Percentiles rank a stretch among this genome's conserved stretches.
Conservation (phyloP, 2,329 filamentous ascomycete species). For the Ophiocordyceps robertsii region DNA sequence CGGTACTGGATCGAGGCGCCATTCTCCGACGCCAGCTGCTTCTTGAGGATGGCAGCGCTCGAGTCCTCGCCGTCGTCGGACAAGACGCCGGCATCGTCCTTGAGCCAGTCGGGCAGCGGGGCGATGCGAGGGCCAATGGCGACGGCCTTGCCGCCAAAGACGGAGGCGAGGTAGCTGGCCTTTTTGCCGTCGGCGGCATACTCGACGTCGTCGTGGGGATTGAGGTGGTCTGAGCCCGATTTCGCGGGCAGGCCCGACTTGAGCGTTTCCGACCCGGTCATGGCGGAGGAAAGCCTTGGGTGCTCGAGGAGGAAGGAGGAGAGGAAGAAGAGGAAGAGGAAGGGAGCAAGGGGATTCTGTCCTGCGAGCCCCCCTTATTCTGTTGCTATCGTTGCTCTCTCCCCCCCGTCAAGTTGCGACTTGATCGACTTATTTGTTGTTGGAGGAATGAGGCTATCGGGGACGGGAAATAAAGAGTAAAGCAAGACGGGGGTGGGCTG, state of each 20-base stretch:
- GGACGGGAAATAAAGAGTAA: too few species aligned
- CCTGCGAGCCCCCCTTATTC: too few species aligned
- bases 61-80: constrained; percentile 26
- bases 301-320: too few species aligned
- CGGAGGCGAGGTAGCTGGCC: constrained; percentile 13
- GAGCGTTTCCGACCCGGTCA: background rate
- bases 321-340: too few species aligned
- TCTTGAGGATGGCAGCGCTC: constrained; percentile 35
- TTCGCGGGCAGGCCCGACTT: background rate
- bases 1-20: constrained; percentile 78
- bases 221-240: background rate
- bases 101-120: constrained; percentile 24
- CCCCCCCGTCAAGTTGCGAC: too few species aligned
- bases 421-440: too few species aligned
- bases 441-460: too few species aligned
- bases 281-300: too few species aligned
- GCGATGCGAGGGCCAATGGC: constrained; percentile 38
- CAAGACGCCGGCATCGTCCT: constrained; percentile 16
- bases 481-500: too few species aligned
- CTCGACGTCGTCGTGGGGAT: constrained; percentile 13
- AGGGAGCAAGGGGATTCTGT: too few species aligned
- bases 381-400: too few species aligned
- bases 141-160: constrained; percentile 26
- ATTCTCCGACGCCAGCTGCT: constrained; percentile 65
- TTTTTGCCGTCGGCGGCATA: constrained; percentile 3